These are phyloP conservation scores for Tolypocladium ovalisporum DNA, from an alignment of 2,329 filamentous ascomycete genomes.

Conservation along the genomic window DNA sequence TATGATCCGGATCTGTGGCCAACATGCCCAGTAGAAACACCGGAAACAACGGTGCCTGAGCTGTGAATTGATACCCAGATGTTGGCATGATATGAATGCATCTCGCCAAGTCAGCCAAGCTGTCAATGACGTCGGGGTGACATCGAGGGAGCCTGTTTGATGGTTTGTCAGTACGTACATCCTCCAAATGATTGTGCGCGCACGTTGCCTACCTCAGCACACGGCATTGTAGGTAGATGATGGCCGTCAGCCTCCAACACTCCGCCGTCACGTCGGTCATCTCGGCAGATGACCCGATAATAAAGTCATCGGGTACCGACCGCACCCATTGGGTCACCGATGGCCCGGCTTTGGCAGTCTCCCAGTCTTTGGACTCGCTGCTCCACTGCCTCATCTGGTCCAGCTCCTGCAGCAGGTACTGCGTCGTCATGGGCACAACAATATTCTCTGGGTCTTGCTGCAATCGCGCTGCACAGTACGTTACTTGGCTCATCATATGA, in stretches of 20 bases:
- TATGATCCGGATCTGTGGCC: constrained; percentile 17
- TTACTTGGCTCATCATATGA: constrained; percentile 25
- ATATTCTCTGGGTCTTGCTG: constrained; percentile 20
- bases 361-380: constrained; percentile 14
- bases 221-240: constrained; percentile 28
- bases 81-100: constrained; percentile 30
- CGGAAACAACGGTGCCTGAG: constrained; percentile 28
- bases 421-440: constrained; percentile 19
- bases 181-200: neutral
- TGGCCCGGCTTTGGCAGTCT: constrained; percentile 4
- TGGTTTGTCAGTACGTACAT: neutral
- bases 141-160: constrained; percentile 22
- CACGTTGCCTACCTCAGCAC: constrained; percentile 18
- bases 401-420: constrained; percentile 16
- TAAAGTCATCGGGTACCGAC: constrained; percentile 8
- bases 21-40: constrained; percentile 29
- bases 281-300: constrained; percentile 14
- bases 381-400: constrained; percentile 24
- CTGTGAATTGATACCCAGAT: constrained; percentile 27
- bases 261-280: constrained; percentile 31
- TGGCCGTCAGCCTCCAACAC: constrained; percentile 27
- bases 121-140: constrained; percentile 21
- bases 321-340: constrained; percentile 20
- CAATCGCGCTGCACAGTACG: constrained; percentile 22
- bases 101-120: constrained; percentile 20